A percentile compares a stretch with the other conserved stretches of the same genome.
These are phyloP conservation scores for Phytophthora pisi DNA, from an alignment of 352 stramenopile genomes.

Conservation along the genomic window DNA sequence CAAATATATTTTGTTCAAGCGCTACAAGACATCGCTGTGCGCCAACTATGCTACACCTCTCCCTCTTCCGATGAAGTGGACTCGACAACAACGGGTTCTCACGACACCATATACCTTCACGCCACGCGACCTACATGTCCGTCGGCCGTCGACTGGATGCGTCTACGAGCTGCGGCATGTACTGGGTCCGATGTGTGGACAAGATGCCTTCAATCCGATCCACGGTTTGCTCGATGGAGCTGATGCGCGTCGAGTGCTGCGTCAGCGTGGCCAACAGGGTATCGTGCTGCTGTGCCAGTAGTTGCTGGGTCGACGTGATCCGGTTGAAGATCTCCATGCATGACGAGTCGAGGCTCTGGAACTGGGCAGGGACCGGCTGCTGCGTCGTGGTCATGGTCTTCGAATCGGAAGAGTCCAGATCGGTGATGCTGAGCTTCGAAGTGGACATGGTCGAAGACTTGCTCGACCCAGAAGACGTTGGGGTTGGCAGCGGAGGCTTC, in stretches of 20 bases:
- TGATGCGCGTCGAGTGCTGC: conserved; percentile 59
- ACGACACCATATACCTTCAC: neutral
- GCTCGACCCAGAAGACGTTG: conserved; percentile 22
- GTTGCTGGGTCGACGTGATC: conserved; percentile 70
- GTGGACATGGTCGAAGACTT: conserved; percentile 14
- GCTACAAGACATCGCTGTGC: conserved; percentile 15
- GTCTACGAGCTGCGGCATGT: conserved; percentile 18
- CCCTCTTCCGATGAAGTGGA: conserved; percentile 16
- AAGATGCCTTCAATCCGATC: conserved; percentile 53
- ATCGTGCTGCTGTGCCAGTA: conserved; percentile 61
- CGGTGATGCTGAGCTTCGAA: conserved; percentile 35
- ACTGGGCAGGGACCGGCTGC: conserved; percentile 21
- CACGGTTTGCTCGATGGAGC: conserved; percentile 53
- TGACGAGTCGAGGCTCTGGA: conserved; percentile 33
- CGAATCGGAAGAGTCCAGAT: conserved; percentile 32
- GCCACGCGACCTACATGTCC: conserved; percentile 26
- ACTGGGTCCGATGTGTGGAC: conserved; percentile 29
- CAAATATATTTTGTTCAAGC: conserved; percentile 25
- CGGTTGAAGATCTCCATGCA: conserved; percentile 62
- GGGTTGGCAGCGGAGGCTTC: conserved; percentile 1
- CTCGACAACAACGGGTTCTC: neutral
- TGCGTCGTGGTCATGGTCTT: conserved; percentile 2
- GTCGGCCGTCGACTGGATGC: conserved; percentile 8
- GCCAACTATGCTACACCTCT: conserved; percentile 29
- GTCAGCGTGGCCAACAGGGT: conserved; percentile 48